A percentile compares a stretch with the other conserved stretches of the same genome.
Conservation (phyloP, 139 green algal genomes). For the Penium margaritaceum region DNA sequence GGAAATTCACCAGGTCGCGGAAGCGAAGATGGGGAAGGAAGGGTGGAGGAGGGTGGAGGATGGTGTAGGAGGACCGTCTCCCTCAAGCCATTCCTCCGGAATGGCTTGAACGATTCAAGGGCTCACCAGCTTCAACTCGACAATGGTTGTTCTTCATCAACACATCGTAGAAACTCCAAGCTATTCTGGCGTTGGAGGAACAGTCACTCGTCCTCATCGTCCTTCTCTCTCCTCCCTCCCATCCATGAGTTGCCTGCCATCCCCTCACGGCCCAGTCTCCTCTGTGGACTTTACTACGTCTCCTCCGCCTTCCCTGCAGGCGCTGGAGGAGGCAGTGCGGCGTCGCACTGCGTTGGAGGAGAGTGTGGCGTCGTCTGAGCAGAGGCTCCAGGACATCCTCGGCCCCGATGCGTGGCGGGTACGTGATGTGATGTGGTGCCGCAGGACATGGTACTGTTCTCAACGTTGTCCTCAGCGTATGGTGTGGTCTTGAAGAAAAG, state of each 20-base stretch:
- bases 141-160: neutral
- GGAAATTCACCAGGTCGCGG: neutral
- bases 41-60: neutral
- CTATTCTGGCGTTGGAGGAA: neutral
- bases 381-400: neutral
- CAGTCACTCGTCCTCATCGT: neutral
- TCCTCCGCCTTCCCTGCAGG: neutral
- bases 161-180: neutral
- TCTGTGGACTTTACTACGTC: neutral
- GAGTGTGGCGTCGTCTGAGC: neutral
- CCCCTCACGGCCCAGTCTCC: no score
- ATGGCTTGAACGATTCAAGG: no score
- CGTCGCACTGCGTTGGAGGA: neutral
- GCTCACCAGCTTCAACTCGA: neutral
- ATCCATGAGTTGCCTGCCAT: no score
- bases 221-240: neutral
- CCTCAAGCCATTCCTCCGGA: no score
- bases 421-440: neutral
- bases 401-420: neutral
- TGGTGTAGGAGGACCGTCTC: no score
- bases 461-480: no score
- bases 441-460: no score
- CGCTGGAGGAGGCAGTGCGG: slow-evolving; percentile 4
- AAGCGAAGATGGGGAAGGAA: neutral
- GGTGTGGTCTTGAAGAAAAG: no score